phyloP scores from a whole-genome alignment of 2,329 filamentous ascomycete genomes.

The Paracorniculantispora psalliotae region DNA sequence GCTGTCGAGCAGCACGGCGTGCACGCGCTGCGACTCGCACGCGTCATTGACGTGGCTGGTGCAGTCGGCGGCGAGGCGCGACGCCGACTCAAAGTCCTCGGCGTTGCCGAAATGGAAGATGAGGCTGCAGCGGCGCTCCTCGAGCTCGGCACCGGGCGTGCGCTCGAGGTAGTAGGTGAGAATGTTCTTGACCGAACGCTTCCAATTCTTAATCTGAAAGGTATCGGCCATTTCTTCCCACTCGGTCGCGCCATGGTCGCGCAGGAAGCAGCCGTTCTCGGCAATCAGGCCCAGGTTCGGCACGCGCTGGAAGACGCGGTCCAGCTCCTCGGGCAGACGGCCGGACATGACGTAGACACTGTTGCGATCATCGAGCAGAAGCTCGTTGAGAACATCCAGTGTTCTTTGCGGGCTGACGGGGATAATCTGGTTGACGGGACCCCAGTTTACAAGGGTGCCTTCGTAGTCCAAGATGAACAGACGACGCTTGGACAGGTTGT shows the following conservation, averaged over 20 bases:
- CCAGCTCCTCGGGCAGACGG: conserved; percentile 79
- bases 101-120: conserved; percentile 86
- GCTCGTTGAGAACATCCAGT: conserved; percentile 74
- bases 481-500: conserved; percentile 60
- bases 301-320: conserved; percentile 77
- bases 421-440: conserved; percentile 77
- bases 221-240: conserved; percentile 79
- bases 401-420: conserved; percentile 79
- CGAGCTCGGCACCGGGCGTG: conserved; percentile 80
- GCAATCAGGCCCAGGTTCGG: conserved; percentile 84
- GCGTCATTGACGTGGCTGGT: conserved; percentile 94
- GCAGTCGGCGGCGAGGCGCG: conserved; percentile 80
- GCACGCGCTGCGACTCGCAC: conserved; percentile 76
- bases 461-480: conserved; percentile 93
- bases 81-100: conserved; percentile 69
- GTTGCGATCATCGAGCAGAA: conserved; percentile 75
- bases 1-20: conserved; percentile 75
- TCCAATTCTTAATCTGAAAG: conserved; percentile 70
- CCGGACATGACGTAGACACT: conserved; percentile 92
- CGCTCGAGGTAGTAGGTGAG: conserved; percentile 87
- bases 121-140: conserved; percentile 86
- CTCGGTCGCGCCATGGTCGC: conserved; percentile 58
- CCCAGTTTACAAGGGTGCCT: conserved; percentile 84
- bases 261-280: conserved; percentile 90
- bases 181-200: conserved; percentile 74